Conservation (phyloP, 2,329 filamentous ascomycete species). For the Penicillium sp. region DNA sequence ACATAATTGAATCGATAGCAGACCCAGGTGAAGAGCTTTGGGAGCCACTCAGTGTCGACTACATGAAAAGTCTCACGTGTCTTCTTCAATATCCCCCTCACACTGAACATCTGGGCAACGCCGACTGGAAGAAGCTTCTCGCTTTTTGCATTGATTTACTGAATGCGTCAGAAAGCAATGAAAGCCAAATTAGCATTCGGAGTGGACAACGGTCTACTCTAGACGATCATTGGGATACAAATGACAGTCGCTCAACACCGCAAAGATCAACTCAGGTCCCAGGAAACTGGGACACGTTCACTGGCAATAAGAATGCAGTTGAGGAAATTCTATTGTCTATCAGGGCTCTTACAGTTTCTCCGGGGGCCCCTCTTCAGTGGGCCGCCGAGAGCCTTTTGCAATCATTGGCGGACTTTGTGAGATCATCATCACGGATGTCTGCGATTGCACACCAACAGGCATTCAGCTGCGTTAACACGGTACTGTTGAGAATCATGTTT, state of each 20-base stretch:
- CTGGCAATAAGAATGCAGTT: slow-evolving; percentile 32
- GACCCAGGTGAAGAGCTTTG: slow-evolving; percentile 58
- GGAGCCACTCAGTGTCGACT: slow-evolving; percentile 65
- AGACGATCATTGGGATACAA: slow-evolving; percentile 23
- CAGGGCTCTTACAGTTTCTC: slow-evolving; percentile 55
- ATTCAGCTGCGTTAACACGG: slow-evolving; percentile 67
- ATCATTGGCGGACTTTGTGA: slow-evolving; percentile 56
- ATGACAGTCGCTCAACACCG: slow-evolving; percentile 26
- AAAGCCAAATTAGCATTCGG: slow-evolving; percentile 26
- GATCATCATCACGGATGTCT: slow-evolving; percentile 50
- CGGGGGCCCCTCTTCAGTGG: slow-evolving; percentile 61
- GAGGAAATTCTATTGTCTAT: slow-evolving; percentile 62
- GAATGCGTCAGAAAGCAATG: slow-evolving; percentile 19
- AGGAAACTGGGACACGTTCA: slow-evolving; percentile 20
- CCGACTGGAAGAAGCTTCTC: slow-evolving; percentile 63
- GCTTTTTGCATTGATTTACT: slow-evolving; percentile 67
- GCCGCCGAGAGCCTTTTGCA: slow-evolving; percentile 53
- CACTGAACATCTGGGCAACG: slow-evolving; percentile 66
- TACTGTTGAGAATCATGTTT: slow-evolving; percentile 60
- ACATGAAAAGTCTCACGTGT: slow-evolving; percentile 66
- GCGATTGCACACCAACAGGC: slow-evolving; percentile 64
- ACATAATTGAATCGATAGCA: slow-evolving; percentile 70
- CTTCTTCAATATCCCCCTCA: slow-evolving; percentile 69
- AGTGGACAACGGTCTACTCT: slow-evolving; percentile 21
- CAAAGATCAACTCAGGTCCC: slow-evolving; percentile 25